A percentile compares a stretch with the other conserved stretches of the same genome.
Evolutionary conservation across 257 asterid species (phyloP).

Genomic region (Schizonepeta tenuifolia): DNA sequence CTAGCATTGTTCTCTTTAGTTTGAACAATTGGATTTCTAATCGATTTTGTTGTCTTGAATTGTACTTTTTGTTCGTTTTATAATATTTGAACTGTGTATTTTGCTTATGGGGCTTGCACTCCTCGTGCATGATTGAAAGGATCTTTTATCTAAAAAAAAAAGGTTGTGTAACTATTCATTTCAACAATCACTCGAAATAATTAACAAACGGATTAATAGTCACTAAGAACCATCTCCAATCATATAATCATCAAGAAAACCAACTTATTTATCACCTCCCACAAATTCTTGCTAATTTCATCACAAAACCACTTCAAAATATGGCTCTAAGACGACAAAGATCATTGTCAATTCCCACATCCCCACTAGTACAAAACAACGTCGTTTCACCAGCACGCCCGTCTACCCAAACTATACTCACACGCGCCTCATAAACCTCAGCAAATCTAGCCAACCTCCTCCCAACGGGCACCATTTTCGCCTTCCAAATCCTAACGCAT

Average conservation of each 20-base stretch:
- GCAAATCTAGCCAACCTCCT: conserved; percentile 79
- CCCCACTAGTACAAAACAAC: background rate
- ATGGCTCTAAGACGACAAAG: conserved; percentile 26
- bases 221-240: background rate
- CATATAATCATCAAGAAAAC: background rate
- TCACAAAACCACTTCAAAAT: background rate
- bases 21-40: too few relatives aligned
- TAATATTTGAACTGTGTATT: too few relatives aligned
- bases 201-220: too few relatives aligned
- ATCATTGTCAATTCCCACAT: background rate
- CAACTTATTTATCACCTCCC: background rate
- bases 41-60: too few relatives aligned
- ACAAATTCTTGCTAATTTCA: background rate
- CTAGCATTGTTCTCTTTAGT: too few relatives aligned
- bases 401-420: conserved; percentile 42
- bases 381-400: conserved; percentile 14
- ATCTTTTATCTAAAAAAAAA: too few relatives aligned
- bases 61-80: too few relatives aligned
- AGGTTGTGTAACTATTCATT: too few relatives aligned
- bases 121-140: too few relatives aligned
- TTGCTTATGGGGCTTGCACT: too few relatives aligned
- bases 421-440: conserved; percentile 53
- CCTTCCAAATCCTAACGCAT: conserved; percentile 76
- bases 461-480: conserved; percentile 74
- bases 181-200: too few relatives aligned